Base-by-base conservation (phyloP, 768 basidiomycete genomes). In the Macrocybe gigantea region DNA sequence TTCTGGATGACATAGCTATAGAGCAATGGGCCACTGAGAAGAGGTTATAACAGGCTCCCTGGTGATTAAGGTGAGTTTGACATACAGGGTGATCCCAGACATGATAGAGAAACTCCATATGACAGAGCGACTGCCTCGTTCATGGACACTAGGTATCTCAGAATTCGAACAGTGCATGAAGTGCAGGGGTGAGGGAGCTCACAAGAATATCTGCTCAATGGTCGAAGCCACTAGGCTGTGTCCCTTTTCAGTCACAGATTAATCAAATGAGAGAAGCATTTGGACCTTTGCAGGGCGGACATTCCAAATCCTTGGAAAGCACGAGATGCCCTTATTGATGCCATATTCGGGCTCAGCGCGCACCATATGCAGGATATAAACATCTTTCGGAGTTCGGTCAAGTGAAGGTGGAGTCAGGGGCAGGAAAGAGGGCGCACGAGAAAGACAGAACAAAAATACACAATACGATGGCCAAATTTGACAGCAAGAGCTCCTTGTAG, bases 291-390 rank as follows among this genome's bases (percentile, higher is more conserved):
- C 44, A 70, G 46, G 7, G 67, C 67, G 1, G 69, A 71, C 71
- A 71, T 72, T 32, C 71, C 72, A 54, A 72, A 68, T 5, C 73
- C 73, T 56, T 74, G 72, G 55, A 74, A 74, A 8, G 70, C 62
- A 12, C 73, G 63, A 7, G 72, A 68, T 3, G 68, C 71, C 13
- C 62, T 60, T 38, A 75, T 71, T 2, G 71, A 73, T 0, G 64
- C 51, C 33, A 74, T 61, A 29, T 62, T 68, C 12, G 72, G 71
- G 48, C 70, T 70, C 6, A 65, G 58, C 6, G 70, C 73, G 49
- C 65, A 69, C 72, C 73, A 73, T 37, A 73, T 71, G 44, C 71
- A 71, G 6, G 67, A 65, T 12, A 71, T 58, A 52, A 74, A 72
- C 69, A 73, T 72, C 71, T 72, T 14, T 12, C 12, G 11, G 14